Percentiles rank a stretch among this genome's conserved stretches.
Evolutionary conservation across 768 basidiomycete species (phyloP).

Genomic region (Boletellus ananiceps): DNA sequence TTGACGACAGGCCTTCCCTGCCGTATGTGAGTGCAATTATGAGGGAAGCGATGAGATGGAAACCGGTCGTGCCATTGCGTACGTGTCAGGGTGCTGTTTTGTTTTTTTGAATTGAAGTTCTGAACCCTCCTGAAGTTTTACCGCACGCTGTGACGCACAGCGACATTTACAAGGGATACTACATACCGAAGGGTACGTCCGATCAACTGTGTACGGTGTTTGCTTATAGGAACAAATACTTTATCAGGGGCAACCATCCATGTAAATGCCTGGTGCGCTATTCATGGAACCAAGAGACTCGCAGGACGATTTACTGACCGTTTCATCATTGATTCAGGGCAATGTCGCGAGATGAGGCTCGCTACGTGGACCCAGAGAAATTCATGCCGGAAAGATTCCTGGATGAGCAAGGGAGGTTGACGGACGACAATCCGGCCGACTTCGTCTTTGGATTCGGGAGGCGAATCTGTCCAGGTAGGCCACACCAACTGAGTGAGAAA

Average conservation of each 20-base stretch:
- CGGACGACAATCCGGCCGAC: background rate
- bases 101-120: no score
- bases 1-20: background rate
- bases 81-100: background rate
- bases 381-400: constrained; percentile 14
- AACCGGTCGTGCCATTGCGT: background rate
- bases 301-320: background rate
- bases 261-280: background rate
- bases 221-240: background rate
- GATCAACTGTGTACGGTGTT: background rate
- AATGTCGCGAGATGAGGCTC: constrained; percentile 6
- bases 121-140: background rate
- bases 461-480: background rate
- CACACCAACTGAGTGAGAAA: no score
- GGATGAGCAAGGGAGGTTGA: background rate
- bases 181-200: background rate
- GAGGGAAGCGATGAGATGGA: background rate
- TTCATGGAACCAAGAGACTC: background rate
- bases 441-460: constrained; percentile 6
- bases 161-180: background rate
- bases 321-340: background rate
- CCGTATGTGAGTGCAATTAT: background rate
- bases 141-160: background rate
- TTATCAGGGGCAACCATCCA: background rate
- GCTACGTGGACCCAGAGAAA: constrained; percentile 3